Evolutionary conservation across 1,284 basidiomycete species (phyloP).

Genomic region (Fomitopsis betulina): DNA sequence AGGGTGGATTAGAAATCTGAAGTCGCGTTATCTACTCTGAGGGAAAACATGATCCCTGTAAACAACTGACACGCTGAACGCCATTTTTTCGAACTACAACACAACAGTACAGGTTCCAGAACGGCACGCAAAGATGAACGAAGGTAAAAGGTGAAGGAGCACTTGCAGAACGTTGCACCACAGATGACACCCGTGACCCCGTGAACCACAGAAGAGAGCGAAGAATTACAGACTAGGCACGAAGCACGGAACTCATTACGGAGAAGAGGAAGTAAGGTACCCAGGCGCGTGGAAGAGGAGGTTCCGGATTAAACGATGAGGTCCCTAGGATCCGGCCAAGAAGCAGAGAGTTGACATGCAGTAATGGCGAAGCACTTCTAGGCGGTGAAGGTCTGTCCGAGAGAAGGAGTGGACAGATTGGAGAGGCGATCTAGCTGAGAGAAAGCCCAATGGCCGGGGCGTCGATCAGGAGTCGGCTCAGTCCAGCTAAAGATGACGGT

Average conservation of each 20-base stretch:
- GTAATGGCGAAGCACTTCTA: neutral
- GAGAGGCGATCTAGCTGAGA: constrained; percentile 7
- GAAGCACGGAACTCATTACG: neutral
- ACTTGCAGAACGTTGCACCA: neutral
- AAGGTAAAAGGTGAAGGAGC: neutral
- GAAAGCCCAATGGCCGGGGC: constrained; percentile 4
- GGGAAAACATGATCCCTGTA: too few relatives aligned
- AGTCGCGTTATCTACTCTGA: too few relatives aligned
- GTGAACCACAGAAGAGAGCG: neutral
- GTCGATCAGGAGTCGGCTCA: neutral
- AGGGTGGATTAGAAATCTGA: too few relatives aligned
- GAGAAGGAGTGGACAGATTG: constrained; percentile 9
- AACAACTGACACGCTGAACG: neutral
- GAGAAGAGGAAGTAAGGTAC: neutral
- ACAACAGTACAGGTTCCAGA: neutral
- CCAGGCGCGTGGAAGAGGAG: neutral
- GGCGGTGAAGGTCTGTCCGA: constrained; percentile 3
- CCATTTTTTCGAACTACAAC: neutral
- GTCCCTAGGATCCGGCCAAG: neutral
- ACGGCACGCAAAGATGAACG: neutral
- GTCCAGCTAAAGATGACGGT: constrained; percentile 3
- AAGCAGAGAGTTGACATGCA: neutral
- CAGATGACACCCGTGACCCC: neutral
- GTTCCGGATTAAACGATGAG: neutral
- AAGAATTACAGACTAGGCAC: neutral